These are phyloP conservation scores for Canavalia ensiformis DNA, from an alignment of 306 rosid species.

Conservation along the genomic window DNA sequence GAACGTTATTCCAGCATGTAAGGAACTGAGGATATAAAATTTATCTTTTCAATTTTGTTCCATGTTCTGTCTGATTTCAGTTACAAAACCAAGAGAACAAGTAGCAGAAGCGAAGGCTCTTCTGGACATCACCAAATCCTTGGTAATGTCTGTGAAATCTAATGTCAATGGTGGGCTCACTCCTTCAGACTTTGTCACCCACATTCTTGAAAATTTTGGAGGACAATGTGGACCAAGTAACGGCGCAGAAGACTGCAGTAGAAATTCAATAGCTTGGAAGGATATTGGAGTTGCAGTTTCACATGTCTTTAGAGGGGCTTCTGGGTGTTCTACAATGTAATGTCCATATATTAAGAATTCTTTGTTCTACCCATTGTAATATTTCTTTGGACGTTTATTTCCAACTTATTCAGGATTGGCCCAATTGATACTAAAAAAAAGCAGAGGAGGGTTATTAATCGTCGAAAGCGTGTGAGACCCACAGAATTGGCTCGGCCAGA, in stretches of 20 bases:
- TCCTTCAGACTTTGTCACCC: constrained; percentile 53
- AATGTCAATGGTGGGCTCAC: constrained; percentile 44
- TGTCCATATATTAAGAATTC: constrained; percentile 26
- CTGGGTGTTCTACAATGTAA: constrained; percentile 59
- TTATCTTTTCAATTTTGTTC: not conserved
- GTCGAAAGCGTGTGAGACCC: constrained; percentile 41
- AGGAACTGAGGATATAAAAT: not conserved
- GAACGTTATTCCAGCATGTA: not conserved
- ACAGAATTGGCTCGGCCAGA: constrained; percentile 47
- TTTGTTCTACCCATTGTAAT: not conserved
- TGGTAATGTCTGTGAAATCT: constrained; percentile 48
- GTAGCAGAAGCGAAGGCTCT: constrained; percentile 64
- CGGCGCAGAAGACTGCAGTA: constrained; percentile 32
- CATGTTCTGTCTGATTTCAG: constrained; percentile 41
- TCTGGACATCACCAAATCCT: constrained; percentile 51
- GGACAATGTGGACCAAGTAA: constrained; percentile 37
- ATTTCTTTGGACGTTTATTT: constrained; percentile 33
- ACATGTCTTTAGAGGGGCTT: constrained; percentile 39
- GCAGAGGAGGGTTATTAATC: constrained; percentile 38
- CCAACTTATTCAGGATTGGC: constrained; percentile 53
- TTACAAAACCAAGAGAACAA: constrained; percentile 60
- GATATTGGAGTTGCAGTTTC: constrained; percentile 57
- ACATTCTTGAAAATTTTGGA: constrained; percentile 50
- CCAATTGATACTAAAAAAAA: constrained; percentile 47
- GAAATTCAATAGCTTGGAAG: constrained; percentile 56